Evolutionary conservation across 176 grass and related monocot species (phyloP).

Genomic region (Phragmites australis): DNA sequence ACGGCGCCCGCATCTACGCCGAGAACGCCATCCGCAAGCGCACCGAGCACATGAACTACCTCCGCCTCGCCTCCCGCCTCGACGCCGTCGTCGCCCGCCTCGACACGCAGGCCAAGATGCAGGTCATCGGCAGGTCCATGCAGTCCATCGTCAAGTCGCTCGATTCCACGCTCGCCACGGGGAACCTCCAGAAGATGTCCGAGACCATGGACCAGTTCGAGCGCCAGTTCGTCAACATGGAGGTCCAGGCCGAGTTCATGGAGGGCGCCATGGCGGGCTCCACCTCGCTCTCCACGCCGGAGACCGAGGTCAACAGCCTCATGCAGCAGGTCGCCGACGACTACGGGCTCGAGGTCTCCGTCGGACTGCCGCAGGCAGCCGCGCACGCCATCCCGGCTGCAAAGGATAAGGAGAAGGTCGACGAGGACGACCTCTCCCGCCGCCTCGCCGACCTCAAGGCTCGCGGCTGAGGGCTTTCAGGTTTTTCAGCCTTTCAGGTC

Average conservation of each 20-base stretch:
- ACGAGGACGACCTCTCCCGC: conserved; percentile 87
- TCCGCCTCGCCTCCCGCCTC: conserved; percentile 86
- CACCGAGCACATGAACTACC: conserved; percentile 98
- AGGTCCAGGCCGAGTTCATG: conserved; percentile 99
- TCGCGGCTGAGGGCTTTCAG: conserved; percentile 41
- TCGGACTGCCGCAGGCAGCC: conserved; percentile 72
- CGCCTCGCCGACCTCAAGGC: conserved; percentile 85
- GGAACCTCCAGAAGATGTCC: conserved; percentile 97
- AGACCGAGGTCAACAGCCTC: conserved; percentile 96
- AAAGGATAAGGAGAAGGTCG: conserved; percentile 91
- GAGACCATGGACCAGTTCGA: conserved; percentile 97
- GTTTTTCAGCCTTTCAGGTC: background rate
- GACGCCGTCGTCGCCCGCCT: conserved; percentile 93
- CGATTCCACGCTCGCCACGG: conserved; percentile 71
- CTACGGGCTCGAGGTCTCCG: conserved; percentile 91
- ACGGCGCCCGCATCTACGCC: conserved; percentile 95
- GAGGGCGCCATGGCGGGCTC: conserved; percentile 88
- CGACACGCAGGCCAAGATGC: conserved; percentile 99
- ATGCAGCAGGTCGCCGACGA: conserved; percentile 99
- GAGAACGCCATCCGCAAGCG: conserved; percentile 98
- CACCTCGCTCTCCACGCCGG: conserved; percentile 85
- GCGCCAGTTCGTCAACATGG: conserved; percentile 94
- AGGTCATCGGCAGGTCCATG: conserved; percentile 96
- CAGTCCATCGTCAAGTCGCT: conserved; percentile 78
- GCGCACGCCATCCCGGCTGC: conserved; percentile 73